Evolutionary conservation across 257 asterid genomes (phyloP).

Genomic region (Gynochthodes officinalis): DNA sequence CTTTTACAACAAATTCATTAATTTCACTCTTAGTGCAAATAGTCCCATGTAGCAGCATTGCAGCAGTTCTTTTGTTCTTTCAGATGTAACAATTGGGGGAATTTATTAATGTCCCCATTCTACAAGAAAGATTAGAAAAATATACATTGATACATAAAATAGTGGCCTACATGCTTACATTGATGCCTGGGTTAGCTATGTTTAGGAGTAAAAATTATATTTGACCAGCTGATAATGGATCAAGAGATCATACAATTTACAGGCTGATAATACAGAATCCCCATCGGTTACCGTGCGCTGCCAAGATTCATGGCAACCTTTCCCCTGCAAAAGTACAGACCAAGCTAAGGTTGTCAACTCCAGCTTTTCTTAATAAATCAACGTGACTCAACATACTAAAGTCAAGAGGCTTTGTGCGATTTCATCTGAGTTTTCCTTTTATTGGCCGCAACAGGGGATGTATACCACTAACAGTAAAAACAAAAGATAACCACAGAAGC

Average conservation of each 20-base stretch:
- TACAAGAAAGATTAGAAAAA: too few species aligned
- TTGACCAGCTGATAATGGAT: neutral
- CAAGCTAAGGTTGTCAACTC: neutral
- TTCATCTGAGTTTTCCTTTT: too few species aligned
- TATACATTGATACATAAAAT: too few species aligned
- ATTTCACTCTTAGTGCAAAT: too few species aligned
- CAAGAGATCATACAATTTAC: neutral
- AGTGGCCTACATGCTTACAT: neutral
- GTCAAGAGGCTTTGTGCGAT: neutral
- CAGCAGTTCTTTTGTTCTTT: too few species aligned
- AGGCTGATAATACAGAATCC: constrained; percentile 1
- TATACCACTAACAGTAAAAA: neutral
- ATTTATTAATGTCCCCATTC: too few species aligned
- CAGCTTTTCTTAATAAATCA: neutral
- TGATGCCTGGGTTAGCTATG: neutral
- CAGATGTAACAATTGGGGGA: too few species aligned
- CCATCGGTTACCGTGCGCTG: neutral
- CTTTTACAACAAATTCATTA: too few species aligned
- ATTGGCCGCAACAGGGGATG: neutral
- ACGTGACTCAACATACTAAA: neutral
- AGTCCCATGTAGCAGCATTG: too few species aligned
- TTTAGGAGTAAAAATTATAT: neutral
- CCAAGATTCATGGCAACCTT: neutral
- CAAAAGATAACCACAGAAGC: neutral
- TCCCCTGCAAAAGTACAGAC: constrained; percentile 2